These are phyloP conservation scores for Zangia roseola DNA, from an alignment of 768 basidiomycete species.

Conservation along the genomic window DNA sequence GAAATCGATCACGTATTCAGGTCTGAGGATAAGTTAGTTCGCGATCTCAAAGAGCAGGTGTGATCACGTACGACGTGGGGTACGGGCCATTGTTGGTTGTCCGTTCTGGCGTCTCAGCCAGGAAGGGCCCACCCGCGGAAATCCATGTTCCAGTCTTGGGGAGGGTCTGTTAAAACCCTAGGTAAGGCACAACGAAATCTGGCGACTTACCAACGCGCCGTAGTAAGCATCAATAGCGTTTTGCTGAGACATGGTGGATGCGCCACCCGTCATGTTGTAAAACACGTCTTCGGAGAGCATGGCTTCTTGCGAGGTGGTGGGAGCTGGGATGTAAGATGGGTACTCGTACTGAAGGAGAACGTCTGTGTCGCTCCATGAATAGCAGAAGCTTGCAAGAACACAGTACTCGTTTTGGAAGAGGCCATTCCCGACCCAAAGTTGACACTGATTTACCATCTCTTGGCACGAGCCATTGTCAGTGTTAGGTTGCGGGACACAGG, in stretches of 20 bases:
- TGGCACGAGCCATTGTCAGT: constrained; percentile 23
- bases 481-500: constrained; percentile 21
- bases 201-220: constrained; percentile 13
- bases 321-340: constrained; percentile 4
- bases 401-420: constrained; percentile 26
- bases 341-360: constrained; percentile 18
- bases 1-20: constrained; percentile 20
- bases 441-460: constrained; percentile 15
- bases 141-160: constrained; percentile 18
- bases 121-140: constrained; percentile 6
- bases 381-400: constrained; percentile 25
- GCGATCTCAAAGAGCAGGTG: neutral
- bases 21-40: constrained; percentile 4
- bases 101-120: neutral
- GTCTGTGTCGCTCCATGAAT: constrained; percentile 21
- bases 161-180: neutral
- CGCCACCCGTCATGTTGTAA: constrained; percentile 20
- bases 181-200: neutral
- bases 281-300: constrained; percentile 19
- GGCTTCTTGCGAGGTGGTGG: constrained; percentile 11
- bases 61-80: constrained; percentile 17
- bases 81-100: constrained; percentile 20
- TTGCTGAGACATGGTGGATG: constrained; percentile 19
- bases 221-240: constrained; percentile 23
- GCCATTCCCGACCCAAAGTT: constrained; percentile 18